Percentiles rank a stretch among this genome's conserved stretches.
These are phyloP conservation scores for Amanita rubescens DNA, from an alignment of 768 basidiomycete species.

Conservation along the genomic window DNA sequence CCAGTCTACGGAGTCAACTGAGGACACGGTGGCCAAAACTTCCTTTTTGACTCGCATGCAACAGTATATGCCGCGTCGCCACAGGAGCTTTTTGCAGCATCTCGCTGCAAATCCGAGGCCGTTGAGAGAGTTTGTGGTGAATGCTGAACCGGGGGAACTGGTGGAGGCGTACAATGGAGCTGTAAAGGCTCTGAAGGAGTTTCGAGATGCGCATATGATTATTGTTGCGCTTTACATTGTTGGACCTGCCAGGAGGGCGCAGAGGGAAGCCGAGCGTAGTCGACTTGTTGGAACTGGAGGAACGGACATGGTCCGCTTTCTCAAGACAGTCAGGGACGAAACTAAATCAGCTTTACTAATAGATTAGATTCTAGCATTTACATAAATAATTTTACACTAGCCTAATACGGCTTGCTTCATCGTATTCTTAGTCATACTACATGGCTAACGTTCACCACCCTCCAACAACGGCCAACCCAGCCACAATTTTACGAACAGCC, in stretches of 20 bases:
- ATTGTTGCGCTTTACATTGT: slow-evolving; percentile 77
- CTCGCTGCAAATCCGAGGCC: slow-evolving; percentile 54
- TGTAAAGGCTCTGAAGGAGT: slow-evolving; percentile 59
- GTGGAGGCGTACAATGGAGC: slow-evolving; percentile 59
- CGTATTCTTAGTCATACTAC: background rate
- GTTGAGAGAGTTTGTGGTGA: slow-evolving; percentile 48
- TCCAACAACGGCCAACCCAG: too few relatives aligned
- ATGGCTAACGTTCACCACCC: slow-evolving; percentile 17
- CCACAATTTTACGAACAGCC: too few relatives aligned
- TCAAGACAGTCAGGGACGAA: slow-evolving; percentile 64
- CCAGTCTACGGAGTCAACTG: background rate
- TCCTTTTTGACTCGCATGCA: slow-evolving; percentile 72
- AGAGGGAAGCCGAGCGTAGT: slow-evolving; percentile 6
- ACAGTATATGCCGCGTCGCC: slow-evolving; percentile 78
- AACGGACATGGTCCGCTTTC: slow-evolving; percentile 67
- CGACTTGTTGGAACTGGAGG: slow-evolving; percentile 91
- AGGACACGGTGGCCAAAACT: slow-evolving; percentile 12
- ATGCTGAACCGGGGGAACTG: slow-evolving; percentile 17
- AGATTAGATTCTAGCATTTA: too few relatives aligned
- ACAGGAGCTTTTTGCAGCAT: slow-evolving; percentile 69
- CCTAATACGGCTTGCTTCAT: too few relatives aligned
- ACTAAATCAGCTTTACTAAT: background rate
- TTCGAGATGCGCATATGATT: slow-evolving; percentile 75
- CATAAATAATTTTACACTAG: too few relatives aligned
- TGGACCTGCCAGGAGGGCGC: slow-evolving; percentile 47